Evolutionary conservation across 176 grass and related monocot species (phyloP).

Genomic region (Avena sativa): DNA sequence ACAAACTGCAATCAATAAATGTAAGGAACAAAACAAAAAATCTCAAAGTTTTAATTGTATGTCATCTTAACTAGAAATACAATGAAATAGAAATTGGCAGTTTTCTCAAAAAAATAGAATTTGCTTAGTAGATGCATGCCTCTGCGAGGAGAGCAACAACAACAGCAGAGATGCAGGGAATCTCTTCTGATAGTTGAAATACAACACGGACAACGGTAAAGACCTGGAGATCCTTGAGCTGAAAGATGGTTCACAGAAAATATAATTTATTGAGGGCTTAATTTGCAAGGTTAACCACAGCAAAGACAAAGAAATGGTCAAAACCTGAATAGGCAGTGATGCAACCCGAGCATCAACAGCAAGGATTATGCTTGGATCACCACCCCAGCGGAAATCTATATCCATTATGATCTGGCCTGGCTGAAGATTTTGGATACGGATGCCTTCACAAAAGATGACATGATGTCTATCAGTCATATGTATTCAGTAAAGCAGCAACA

Average conservation of each 20-base stretch:
- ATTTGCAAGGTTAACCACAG: constrained; percentile 17
- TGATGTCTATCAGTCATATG: constrained; percentile 32
- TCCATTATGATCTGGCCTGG: constrained; percentile 97
- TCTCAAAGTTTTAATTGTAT: not conserved
- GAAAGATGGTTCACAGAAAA: constrained; percentile 42
- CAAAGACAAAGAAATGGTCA: constrained; percentile 7
- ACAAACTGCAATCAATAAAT: not conserved
- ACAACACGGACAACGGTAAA: constrained; percentile 92
- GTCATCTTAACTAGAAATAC: not conserved
- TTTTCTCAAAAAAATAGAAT: not conserved
- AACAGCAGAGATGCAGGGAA: constrained; percentile 97
- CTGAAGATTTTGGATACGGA: constrained; percentile 89
- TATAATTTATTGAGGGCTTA: constrained; percentile 25
- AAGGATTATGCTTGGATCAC: constrained; percentile 96
- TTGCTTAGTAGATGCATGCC: constrained; percentile 54
- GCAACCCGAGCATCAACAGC: constrained; percentile 92
- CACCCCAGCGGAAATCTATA: constrained; percentile 98
- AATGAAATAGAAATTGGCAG: constrained; percentile 13
- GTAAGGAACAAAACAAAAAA: not conserved
- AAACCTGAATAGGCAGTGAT: constrained; percentile 96
- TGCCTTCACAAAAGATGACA: constrained; percentile 66
- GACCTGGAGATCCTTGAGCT: constrained; percentile 97
- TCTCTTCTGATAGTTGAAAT: constrained; percentile 95
- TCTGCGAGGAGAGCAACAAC: constrained; percentile 93
- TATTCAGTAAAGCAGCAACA: not conserved